Evolutionary conservation across 2,329 filamentous ascomycete species (phyloP), one percentile per base, ranked within the genome.

Genomic region (Colletotrichum kahawae): DNA sequence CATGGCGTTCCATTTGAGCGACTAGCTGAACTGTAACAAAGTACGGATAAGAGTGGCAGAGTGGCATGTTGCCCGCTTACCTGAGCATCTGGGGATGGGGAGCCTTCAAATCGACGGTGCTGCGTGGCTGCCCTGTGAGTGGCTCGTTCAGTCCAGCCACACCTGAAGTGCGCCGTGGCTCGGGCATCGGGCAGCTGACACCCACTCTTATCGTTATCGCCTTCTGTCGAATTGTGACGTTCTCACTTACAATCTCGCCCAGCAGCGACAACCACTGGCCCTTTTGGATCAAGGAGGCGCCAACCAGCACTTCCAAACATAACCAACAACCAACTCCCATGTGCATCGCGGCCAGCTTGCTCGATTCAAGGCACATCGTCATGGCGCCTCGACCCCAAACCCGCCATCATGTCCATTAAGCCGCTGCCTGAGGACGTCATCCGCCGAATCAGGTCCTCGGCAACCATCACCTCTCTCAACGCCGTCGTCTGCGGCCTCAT

Each of bases 381-480:
- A 75, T 76, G 74, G 59, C 70, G 38, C 24, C 24, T 21, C 4
- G 24, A 63, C 9, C 4, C 31, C 27, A 36, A 64, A 29, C 27
- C n/a, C n/a, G 29, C 31, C 77, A 82, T 77, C 83, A 92, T 92
- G 90, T 90, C 88, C 76, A 96, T 97, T 80, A 88, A 88, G 77
- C 91, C 88, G 66, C 89, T 98, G 75, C 94, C 95, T 14, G 85
- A 90, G 48, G 88, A 94, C 78, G 95, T 94, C 71, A 88, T 92
- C 79, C 91, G 93, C 63, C 95, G 95, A 82, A 93, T 99, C 85
- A 94, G 93, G 81, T 98, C 96, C 1, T 97, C 96, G 1, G 92
- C 92, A n/a, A 88, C 90, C 70, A 93, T 98, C 78, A 94, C 92
- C 2, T 93, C 92, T 59, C 87, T 98, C 36, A 93, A 93, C 78